Conservation (phyloP, 345 rosid genomes). For the Populus simonii region DNA sequence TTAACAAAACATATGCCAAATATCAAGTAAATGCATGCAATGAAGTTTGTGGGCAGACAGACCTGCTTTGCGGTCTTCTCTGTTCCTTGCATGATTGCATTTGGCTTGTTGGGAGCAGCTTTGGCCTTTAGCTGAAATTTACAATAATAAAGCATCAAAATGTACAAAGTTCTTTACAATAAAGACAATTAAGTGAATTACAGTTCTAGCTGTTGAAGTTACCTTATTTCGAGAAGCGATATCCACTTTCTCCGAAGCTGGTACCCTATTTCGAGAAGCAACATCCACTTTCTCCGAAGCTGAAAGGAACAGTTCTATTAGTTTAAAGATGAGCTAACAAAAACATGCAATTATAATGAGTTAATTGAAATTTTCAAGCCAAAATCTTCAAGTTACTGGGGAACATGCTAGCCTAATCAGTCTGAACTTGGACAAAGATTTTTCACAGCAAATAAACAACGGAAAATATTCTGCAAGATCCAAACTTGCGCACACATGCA, state of each 20-base stretch:
- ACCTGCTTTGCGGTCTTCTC: constrained; percentile 51
- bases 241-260: constrained; percentile 47
- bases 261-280: constrained; percentile 53
- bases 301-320: constrained; percentile 23
- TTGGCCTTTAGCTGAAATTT: constrained; percentile 42
- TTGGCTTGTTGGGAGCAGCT: constrained; percentile 50
- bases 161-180: not conserved
- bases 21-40: constrained; percentile 31
- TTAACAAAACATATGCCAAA: not conserved
- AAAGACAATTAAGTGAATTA: constrained; percentile 10
- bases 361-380: not conserved
- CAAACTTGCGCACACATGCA: not conserved
- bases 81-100: constrained; percentile 34
- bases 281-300: constrained; percentile 41
- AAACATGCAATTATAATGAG: not conserved
- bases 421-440: not conserved
- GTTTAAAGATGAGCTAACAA: constrained; percentile 3
- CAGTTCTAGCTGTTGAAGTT: constrained; percentile 13
- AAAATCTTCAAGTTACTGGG: not conserved
- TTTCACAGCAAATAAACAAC: not conserved
- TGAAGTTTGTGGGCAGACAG: constrained; percentile 34
- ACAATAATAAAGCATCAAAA: constrained; percentile 6
- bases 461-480: not conserved
- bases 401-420: not conserved
- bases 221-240: constrained; percentile 51